These are phyloP conservation scores for Aristolochia californica DNA, from an alignment of 164 flowering plant species.

Conservation along the genomic window DNA sequence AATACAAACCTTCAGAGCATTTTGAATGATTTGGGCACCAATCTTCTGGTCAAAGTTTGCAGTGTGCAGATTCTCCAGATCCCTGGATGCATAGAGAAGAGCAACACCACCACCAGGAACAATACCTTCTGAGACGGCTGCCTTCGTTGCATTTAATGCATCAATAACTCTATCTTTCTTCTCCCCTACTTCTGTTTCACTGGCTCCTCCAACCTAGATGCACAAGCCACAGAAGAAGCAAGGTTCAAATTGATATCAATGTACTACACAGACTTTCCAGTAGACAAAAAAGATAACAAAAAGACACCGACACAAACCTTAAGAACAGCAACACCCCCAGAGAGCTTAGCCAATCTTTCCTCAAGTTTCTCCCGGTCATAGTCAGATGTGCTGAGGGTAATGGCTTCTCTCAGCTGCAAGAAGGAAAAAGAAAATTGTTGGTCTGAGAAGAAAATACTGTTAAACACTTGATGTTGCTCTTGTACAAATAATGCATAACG, in stretches of 20 bases:
- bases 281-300: neutral
- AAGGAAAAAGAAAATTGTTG: conserved; percentile 1
- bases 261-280: neutral
- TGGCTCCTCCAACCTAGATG: conserved; percentile 92
- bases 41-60: conserved; percentile 96
- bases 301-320: conserved; percentile 39
- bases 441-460: neutral
- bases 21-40: conserved; percentile 94
- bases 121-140: conserved; percentile 95
- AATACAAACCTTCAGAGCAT: conserved; percentile 77
- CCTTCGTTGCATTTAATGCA: conserved; percentile 94
- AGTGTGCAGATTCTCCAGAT: conserved; percentile 71
- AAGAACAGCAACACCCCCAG: conserved; percentile 93
- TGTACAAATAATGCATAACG: too few species aligned
- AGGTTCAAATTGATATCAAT: neutral
- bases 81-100: conserved; percentile 88
- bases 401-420: conserved; percentile 59
- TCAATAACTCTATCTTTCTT: conserved; percentile 94
- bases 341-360: conserved; percentile 86
- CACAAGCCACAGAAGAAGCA: too few species aligned
- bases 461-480: too few species aligned
- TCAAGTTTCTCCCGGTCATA: conserved; percentile 89
- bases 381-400: conserved; percentile 74
- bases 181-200: conserved; percentile 92
- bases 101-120: conserved; percentile 99